Evolutionary conservation across 306 rosid species (phyloP), one percentile per base, ranked within the genome.

Genomic region (Nissolia schottii): DNA sequence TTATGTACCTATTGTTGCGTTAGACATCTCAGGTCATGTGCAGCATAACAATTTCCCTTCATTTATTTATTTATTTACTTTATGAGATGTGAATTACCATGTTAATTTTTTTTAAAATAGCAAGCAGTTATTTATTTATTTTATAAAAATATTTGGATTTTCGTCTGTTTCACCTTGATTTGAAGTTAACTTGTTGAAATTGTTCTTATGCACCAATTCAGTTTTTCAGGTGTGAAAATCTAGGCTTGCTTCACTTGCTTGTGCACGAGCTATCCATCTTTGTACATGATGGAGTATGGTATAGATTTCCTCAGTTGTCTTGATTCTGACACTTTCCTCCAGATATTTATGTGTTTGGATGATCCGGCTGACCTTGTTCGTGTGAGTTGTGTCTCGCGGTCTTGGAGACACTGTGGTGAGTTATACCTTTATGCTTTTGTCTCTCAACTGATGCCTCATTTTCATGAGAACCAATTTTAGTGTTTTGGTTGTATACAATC

Each of bases 321-420:
- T 19, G 95, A 79, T 55, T 56, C 77, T 9, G 96, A 87, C 73
- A 85, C 65, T 48, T 78, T 87, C 32, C 27, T 68, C 37, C 71
- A 79, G 76, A 76, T 94, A 59, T 77, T 91, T 7, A 70, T 13
- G 80, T 71, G 66, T 81, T 70, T 94, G 82, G 95, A 91, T 59
- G 88, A 86, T 85, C 77, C 82, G 14, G 76, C 86, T 65, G 97
- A 91, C 76, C 77, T 89, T 38, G 75, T 72, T 48, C 86, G 86
- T 34, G 66, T 82, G 29, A 60, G 88, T 65, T 79, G 86, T 16
- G 90, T 91, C 76, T 94, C 99, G 0, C 89, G 72, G 27, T 61
- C 83, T 75, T 91, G 89, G 95, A 79, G 82, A 75, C 81, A 19
- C 23, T 81, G 18, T 72, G 97, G 99, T 91, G 81, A 86, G 98